phyloP scores from a whole-genome alignment of 139 green algal species.

The Coelastrella sp. region DNA sequence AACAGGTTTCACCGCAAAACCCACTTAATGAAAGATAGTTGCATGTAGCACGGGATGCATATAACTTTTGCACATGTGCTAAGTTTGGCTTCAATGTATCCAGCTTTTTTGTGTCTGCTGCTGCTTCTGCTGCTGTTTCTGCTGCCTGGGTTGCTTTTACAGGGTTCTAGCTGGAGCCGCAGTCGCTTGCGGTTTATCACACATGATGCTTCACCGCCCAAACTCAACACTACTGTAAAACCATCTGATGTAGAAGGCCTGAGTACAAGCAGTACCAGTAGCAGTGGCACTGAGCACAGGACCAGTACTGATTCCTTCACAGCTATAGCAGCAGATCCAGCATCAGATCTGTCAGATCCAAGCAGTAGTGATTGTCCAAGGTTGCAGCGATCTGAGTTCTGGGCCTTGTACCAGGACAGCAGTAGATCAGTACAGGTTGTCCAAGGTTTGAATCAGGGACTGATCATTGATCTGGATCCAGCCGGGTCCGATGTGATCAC shows the following conservation, averaged over 20 bases:
- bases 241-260: background rate
- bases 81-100: background rate
- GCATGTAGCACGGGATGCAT: too few relatives aligned
- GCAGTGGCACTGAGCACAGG: background rate
- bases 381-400: background rate
- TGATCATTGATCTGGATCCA: background rate
- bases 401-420: slow-evolving; percentile 17
- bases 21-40: too few relatives aligned
- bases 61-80: background rate
- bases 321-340: background rate
- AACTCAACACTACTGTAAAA: background rate
- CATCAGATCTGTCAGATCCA: background rate
- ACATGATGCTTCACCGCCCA: slow-evolving; percentile 43
- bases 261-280: slow-evolving; percentile 3
- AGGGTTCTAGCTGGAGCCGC: slow-evolving; percentile 78
- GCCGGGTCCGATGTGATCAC: slow-evolving; percentile 23
- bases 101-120: background rate
- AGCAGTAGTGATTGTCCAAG: background rate
- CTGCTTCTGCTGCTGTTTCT: background rate
- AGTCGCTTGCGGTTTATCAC: slow-evolving; percentile 61
- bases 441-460: background rate
- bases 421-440: background rate
- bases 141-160: slow-evolving; percentile 1
- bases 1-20: too few relatives aligned
- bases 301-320: background rate